Evolutionary conservation across 345 rosid genomes (phyloP).

Genomic region (Anacardium occidentale): DNA sequence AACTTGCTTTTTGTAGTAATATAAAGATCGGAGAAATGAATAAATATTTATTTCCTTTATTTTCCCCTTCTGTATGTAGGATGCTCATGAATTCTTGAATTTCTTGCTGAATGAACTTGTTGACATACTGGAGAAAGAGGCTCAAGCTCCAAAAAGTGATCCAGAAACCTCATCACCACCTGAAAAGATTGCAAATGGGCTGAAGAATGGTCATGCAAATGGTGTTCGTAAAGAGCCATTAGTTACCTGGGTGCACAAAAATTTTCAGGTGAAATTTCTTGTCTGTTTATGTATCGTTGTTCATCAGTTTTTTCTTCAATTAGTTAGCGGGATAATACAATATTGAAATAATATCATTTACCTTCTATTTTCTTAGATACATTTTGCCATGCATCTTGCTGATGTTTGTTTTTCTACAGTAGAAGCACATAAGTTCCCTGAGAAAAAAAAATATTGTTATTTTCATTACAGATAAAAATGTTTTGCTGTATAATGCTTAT

Average conservation of each 20-base stretch:
- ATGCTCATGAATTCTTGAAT: conserved; percentile 98
- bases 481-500: not conserved
- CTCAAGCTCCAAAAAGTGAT: conserved; percentile 69
- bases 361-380: not conserved
- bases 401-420: not conserved
- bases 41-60: conserved; percentile 5
- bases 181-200: conserved; percentile 80
- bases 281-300: not conserved
- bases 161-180: conserved; percentile 71
- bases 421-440: not conserved
- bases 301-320: not conserved
- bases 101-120: conserved; percentile 97
- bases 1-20: not conserved
- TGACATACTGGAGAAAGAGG: conserved; percentile 96
- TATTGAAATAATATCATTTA: not conserved
- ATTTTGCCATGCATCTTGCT: not conserved
- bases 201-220: conserved; percentile 56
- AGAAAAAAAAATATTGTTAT: not conserved
- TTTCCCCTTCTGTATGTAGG: conserved; percentile 44
- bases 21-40: not conserved
- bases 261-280: conserved; percentile 69
- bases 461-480: no score
- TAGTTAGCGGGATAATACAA: not conserved
- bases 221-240: conserved; percentile 84
- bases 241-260: conserved; percentile 97